Evolutionary conservation across 2,329 filamentous ascomycete genomes (phyloP), one percentile per base, ranked within the genome.

Genomic region (Xylariaceae sp.): DNA sequence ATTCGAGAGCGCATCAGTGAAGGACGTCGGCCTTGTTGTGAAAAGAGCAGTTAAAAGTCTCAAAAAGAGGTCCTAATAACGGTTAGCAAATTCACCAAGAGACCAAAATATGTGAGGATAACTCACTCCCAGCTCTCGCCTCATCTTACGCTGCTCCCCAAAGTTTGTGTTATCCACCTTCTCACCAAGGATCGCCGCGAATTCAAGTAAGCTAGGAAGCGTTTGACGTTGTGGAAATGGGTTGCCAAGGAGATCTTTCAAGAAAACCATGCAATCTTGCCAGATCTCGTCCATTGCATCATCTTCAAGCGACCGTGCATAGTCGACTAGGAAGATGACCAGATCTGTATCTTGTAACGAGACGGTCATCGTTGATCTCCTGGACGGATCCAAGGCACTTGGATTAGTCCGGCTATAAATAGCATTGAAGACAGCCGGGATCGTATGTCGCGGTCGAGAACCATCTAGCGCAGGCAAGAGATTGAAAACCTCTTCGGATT

Each of bases 111-210:
- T 19, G 19, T 19, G 19, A 32, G 41, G 8, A 80, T 86, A 6
- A 80, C 87, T 72, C 77, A 92, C 89, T 29, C 89, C 89, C 19
- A 97, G 76, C 57, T 97, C 92, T 68, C 88, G 83, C 58, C 91
- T 84, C 90, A 96, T 96, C 70, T 87, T 91, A 50, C 85, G 81
- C 72, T 96, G 89, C 73, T 97, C 92, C 35, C 92, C 92, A 72
- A 96, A 97, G 64, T 91, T 96, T 9, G 92, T 99, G 64, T 99
- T 96, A 70, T 96, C 91, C 48, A 97, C 88, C 75, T 99, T 99
- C 68, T 94, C 88, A 1, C 94, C 92, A 39, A 99, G 75, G 40
- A 95, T 88, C 1, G 89, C 88, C 0, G 90, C 88, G 66, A 97
- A 96, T 64, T 95, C 89, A 9, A 99, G 76, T 44, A 99, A 75